These are phyloP conservation scores for Drechslera avenae DNA, from an alignment of 2,329 filamentous ascomycete genomes.

Conservation along the genomic window DNA sequence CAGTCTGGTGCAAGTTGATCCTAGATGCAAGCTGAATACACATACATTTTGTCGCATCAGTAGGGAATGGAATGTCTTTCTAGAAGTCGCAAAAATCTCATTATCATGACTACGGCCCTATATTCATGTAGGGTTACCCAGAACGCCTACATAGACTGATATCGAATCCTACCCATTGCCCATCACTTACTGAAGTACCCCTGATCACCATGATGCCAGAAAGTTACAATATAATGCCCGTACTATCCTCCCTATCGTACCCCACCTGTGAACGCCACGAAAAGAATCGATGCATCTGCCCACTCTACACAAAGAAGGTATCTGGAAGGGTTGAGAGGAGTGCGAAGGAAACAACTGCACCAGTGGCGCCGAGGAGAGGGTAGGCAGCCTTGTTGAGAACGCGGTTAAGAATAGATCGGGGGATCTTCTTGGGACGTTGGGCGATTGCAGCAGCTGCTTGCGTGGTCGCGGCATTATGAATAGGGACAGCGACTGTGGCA, in stretches of 20 bases:
- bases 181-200: background rate
- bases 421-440: conserved; percentile 28
- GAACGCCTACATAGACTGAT: too few species aligned
- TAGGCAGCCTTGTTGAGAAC: conserved; percentile 22
- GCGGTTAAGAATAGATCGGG: conserved; percentile 20
- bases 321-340: conserved; percentile 30
- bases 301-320: conserved; percentile 24
- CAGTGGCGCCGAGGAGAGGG: conserved; percentile 21
- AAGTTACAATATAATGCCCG: background rate
- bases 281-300: background rate
- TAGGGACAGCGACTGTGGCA: background rate
- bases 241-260: background rate
- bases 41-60: too few species aligned
- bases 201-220: conserved; percentile 1
- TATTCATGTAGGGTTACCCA: too few species aligned
- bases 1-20: too few species aligned
- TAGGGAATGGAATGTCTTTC: too few species aligned
- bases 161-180: too few species aligned
- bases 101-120: too few species aligned
- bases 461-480: conserved; percentile 1
- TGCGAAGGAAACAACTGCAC: conserved; percentile 26
- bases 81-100: too few species aligned
- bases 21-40: too few species aligned
- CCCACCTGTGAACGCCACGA: conserved; percentile 2
- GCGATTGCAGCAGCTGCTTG: conserved; percentile 17